These are phyloP conservation scores for Pharnaceum exiguum DNA, from an alignment of 148 eudicot genomes.

Conservation along the genomic window DNA sequence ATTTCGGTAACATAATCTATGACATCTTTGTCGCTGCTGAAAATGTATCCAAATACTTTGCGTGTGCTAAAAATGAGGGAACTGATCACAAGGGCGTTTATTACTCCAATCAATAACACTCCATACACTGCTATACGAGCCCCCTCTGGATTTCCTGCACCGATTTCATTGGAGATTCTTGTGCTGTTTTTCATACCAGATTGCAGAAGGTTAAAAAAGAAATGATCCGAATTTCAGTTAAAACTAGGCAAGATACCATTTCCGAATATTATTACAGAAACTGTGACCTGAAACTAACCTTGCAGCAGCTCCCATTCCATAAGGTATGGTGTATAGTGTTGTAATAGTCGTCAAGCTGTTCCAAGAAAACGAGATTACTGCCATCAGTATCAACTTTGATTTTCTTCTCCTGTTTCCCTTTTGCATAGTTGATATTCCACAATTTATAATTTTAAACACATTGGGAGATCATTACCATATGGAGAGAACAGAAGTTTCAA, in stretches of 20 bases:
- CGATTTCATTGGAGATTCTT: slow-evolving; percentile 81
- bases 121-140: slow-evolving; percentile 53
- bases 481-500: slow-evolving; percentile 77
- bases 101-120: slow-evolving; percentile 37
- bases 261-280: not conserved
- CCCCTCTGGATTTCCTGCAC: slow-evolving; percentile 60
- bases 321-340: slow-evolving; percentile 76
- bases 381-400: not conserved
- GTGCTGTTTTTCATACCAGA: slow-evolving; percentile 65
- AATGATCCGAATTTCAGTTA: not conserved
- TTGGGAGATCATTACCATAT: slow-evolving; percentile 39
- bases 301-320: slow-evolving; percentile 67
- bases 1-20: slow-evolving; percentile 58
- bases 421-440: not conserved
- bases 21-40: slow-evolving; percentile 74
- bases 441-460: not conserved
- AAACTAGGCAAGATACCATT: not conserved
- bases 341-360: slow-evolving; percentile 55
- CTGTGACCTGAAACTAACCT: slow-evolving; percentile 32
- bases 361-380: not conserved
- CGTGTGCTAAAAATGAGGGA: slow-evolving; percentile 42
- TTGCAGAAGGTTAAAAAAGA: not conserved
- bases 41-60: slow-evolving; percentile 56
- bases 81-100: slow-evolving; percentile 37
- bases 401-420: not conserved